A percentile compares a stretch with the other conserved stretches of the same genome.
Conservation (phyloP, 2,329 filamentous ascomycete genomes). For the Pyrenochaeta sp. region DNA sequence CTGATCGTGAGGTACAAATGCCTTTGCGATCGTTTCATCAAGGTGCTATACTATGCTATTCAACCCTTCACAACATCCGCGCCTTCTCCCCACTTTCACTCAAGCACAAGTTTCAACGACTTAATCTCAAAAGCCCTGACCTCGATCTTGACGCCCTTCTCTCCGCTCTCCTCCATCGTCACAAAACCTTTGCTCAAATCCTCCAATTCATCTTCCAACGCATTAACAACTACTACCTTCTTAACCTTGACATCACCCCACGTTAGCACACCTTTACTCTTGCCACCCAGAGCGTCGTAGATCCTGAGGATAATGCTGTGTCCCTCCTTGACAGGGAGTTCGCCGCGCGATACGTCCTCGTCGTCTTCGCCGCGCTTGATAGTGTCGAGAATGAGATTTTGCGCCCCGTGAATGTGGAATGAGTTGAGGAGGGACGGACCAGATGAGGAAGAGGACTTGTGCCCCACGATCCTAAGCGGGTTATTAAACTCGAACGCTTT, state of each 20-base stretch:
- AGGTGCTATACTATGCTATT: background rate
- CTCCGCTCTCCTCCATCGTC: conserved; percentile 53
- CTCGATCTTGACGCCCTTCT: conserved; percentile 60
- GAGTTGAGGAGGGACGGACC: conserved; percentile 56
- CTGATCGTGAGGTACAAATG: no score
- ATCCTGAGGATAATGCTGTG: conserved; percentile 83
- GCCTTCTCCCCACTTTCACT: background rate
- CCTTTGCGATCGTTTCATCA: no score
- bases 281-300: conserved; percentile 89
- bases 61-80: background rate
- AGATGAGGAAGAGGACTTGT: conserved; percentile 36
- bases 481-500: conserved; percentile 92
- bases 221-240: conserved; percentile 82
- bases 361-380: conserved; percentile 82
- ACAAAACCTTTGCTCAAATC: conserved; percentile 39
- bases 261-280: conserved; percentile 73
- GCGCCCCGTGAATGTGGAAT: conserved; percentile 70
- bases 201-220: conserved; percentile 86
- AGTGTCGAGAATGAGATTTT: conserved; percentile 81
- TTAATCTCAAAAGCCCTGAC: conserved; percentile 86
- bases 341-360: conserved; percentile 61
- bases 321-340: conserved; percentile 70
- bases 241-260: conserved; percentile 73
- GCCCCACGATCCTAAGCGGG: conserved; percentile 68
- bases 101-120: conserved; percentile 70